Percentiles rank a stretch among this genome's conserved stretches.
These are phyloP conservation scores for Trichosporon inkin DNA, from an alignment of 1,284 basidiomycete species.

Conservation along the genomic window DNA sequence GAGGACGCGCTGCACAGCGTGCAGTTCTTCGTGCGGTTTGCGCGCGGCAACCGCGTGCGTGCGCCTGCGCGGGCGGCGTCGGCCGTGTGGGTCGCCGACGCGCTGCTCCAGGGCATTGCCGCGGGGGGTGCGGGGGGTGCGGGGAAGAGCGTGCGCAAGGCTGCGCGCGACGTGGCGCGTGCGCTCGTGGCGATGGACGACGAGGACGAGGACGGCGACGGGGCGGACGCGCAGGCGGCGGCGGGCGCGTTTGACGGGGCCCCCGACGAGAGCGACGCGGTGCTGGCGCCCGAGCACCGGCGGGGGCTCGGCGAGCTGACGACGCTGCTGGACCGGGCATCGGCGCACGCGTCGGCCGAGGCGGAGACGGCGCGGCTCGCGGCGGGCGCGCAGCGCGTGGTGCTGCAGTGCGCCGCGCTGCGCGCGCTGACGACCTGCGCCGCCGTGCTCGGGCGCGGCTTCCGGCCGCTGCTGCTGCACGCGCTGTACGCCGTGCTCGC, in stretches of 20 bases:
- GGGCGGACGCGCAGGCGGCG: slow-evolving; percentile 13
- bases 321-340: slow-evolving; percentile 43
- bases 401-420: slow-evolving; percentile 58
- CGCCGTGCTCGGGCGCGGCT: slow-evolving; percentile 56
- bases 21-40: slow-evolving; percentile 73
- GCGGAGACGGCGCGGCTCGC: slow-evolving; percentile 33
- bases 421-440: slow-evolving; percentile 68
- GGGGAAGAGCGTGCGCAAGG: slow-evolving; percentile 59
- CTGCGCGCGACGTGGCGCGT: slow-evolving; percentile 61
- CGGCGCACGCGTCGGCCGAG: slow-evolving; percentile 27
- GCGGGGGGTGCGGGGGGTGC: slow-evolving; percentile 20
- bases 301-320: slow-evolving; percentile 55
- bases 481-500: slow-evolving; percentile 78
- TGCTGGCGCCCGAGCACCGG: slow-evolving; percentile 56
- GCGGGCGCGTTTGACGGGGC: background rate
- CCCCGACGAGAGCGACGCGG: slow-evolving; percentile 23
- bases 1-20: slow-evolving; percentile 67
- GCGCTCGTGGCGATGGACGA: slow-evolving; percentile 70
- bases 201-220: slow-evolving; percentile 58
- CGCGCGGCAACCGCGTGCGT: slow-evolving; percentile 39
- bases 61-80: slow-evolving; percentile 57
- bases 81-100: slow-evolving; percentile 76
- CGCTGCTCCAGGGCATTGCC: slow-evolving; percentile 68
- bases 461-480: slow-evolving; percentile 66
- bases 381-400: slow-evolving; percentile 55